Evolutionary conservation across 148 eudicot species (phyloP).

Genomic region (Camellia lanceoleosa): DNA sequence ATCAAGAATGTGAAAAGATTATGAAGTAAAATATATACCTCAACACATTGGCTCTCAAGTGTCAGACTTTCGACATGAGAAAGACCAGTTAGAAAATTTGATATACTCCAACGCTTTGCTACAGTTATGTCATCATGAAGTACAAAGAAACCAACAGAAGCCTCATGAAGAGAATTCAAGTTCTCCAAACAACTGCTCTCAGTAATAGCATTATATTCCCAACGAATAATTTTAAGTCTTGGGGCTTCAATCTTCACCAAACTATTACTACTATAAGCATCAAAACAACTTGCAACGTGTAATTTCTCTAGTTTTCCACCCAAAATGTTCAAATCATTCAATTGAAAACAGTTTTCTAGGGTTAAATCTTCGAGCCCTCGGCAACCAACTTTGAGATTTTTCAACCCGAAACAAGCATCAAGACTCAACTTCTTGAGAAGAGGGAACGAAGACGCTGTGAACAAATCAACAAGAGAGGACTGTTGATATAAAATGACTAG

Average conservation of each 20-base stretch:
- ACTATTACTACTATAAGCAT: conserved; percentile 18
- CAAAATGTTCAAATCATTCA: conserved; percentile 29
- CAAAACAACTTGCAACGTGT: conserved; percentile 39
- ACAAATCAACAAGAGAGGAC: conserved; percentile 34
- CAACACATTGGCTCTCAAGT: conserved; percentile 40
- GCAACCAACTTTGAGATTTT: conserved; percentile 32
- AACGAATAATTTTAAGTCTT: conserved; percentile 25
- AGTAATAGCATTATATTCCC: conserved; percentile 43
- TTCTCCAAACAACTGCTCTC: conserved; percentile 26
- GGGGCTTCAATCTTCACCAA: conserved; percentile 48
- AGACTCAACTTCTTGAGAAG: conserved; percentile 35
- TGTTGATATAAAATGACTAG: conserved; percentile 22
- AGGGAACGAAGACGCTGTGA: conserved; percentile 41
- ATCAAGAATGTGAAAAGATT: not conserved
- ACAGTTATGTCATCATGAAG: conserved; percentile 19
- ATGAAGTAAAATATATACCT: conserved; percentile 28
- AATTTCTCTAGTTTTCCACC: conserved; percentile 34
- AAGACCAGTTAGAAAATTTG: conserved; percentile 36
- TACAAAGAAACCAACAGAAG: conserved; percentile 35
- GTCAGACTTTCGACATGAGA: conserved; percentile 37
- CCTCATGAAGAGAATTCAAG: conserved; percentile 35
- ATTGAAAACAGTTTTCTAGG: conserved; percentile 35
- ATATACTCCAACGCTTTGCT: conserved; percentile 27
- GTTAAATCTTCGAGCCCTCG: conserved; percentile 33
- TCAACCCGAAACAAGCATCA: conserved; percentile 35